Base-by-base conservation (phyloP, 306 rosid genomes). In the Vigna hirtella region DNA sequence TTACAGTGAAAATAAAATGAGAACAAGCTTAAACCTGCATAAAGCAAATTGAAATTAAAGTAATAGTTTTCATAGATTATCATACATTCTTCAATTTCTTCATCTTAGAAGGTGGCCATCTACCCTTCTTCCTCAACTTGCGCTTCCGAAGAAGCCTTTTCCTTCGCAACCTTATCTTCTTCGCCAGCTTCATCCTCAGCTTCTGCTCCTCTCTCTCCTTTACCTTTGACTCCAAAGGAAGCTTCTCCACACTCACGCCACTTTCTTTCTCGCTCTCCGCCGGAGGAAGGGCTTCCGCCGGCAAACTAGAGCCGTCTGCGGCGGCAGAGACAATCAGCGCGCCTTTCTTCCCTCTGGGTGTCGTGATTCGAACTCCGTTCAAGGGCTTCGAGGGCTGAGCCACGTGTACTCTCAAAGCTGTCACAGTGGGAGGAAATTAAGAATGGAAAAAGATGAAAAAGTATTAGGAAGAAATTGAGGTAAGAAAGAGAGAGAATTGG, bases 71-170 rank as follows among this genome's bases (percentile, higher is more conserved):
- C 50, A 45, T 11, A 45, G 70, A 79, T 3, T 26, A 52, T 89
- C 90, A 94, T 49, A 92, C 98, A 85, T 85, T 88, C 88, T 95
- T 88, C 82, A 92, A 78, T 78, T 90, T 95, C 81, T 87, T 92
- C 98, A 92, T 91, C 83, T 95, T 95, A 1, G 97, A 92, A 84
- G 98, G 97, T 34, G 98, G 98, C 98, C 98, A 92, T 79, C 90
- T 69, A 40, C 98, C 98, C 72, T 95, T 95, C 97, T 95, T 95
- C 79, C 98, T 88, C 89, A 95, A 50, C 48, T 26, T 86, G 15
- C 98, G 83, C 77, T 94, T 95, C 18, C 74, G 85, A 36, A 95
- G 90, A 49, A 92, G 98, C 68, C 98, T 81, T 49, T 89, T 92
- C 82, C 98, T 89, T 22, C 88, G 80, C 61, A 95, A 87, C 88